Conservation (phyloP, 2,329 filamentous ascomycete genomes). For the Talaromyces sp. region DNA sequence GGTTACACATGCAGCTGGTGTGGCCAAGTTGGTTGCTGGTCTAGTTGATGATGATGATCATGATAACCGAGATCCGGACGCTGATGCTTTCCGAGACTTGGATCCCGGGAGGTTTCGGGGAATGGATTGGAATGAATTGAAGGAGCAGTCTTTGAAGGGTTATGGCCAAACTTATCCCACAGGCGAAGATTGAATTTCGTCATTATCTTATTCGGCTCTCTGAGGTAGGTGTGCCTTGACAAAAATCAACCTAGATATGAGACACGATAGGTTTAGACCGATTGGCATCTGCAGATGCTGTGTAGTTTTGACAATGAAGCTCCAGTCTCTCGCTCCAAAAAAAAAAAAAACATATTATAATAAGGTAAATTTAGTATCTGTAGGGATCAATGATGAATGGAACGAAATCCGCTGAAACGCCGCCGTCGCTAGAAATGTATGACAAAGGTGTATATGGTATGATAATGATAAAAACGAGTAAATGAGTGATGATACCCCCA, state of each 20-base stretch:
- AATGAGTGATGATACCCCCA: not conserved
- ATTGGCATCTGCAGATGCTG: not conserved
- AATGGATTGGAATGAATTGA: not conserved
- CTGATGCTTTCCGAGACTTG: not conserved
- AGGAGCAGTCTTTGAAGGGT: not conserved
- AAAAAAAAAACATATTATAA: not conserved
- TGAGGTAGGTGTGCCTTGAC: not conserved
- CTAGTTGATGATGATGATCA: not conserved
- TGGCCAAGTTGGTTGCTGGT: conserved; percentile 25
- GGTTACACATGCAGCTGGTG: conserved; percentile 36
- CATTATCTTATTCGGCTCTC: not conserved
- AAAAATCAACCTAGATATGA: no score
- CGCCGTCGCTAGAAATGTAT: conserved; percentile 7
- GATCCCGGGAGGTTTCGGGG: not conserved
- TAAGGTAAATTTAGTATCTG: not conserved
- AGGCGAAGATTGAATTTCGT: not conserved
- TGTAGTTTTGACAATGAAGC: not conserved
- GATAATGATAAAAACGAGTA: not conserved
- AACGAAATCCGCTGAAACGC: not conserved
- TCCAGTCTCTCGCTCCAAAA: no score
- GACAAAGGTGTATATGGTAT: conserved; percentile 3
- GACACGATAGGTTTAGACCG: no score
- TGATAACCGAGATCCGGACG: not conserved
- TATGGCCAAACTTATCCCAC: conserved; percentile 1
- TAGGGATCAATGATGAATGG: not conserved